Percentiles rank a stretch among this genome's conserved stretches.
Conservation (phyloP, 805 yeast species). For the Candida caryicola region DNA sequence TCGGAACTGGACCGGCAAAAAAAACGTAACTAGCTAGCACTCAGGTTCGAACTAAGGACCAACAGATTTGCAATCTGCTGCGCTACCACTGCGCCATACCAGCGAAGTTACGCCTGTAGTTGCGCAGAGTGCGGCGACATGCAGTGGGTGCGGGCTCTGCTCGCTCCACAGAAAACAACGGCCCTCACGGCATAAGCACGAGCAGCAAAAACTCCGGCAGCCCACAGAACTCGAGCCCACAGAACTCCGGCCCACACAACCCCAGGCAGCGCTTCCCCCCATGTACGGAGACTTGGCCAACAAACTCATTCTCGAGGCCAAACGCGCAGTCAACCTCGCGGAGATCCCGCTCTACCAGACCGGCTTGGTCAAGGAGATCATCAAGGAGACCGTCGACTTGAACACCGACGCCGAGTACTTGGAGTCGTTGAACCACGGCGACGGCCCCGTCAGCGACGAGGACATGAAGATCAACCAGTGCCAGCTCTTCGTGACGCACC, state of each 20-base stretch:
- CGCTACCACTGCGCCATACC: constrained; percentile 98
- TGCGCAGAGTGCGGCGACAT: too few species aligned
- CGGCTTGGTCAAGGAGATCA: constrained; percentile 64
- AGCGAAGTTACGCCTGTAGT: too few species aligned
- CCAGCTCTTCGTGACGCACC: constrained; percentile 64
- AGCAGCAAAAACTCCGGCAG: too few species aligned
- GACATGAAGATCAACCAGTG: constrained; percentile 53
- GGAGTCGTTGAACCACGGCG: constrained; percentile 25
- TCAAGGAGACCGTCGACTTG: constrained; percentile 68
- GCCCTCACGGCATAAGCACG: too few species aligned
- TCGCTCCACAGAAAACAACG: too few species aligned
- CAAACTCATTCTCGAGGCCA: constrained; percentile 82
- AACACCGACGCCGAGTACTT: constrained; percentile 55
- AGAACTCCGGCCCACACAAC: too few species aligned
- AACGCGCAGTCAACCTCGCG: constrained; percentile 66
- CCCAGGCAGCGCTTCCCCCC: not conserved
- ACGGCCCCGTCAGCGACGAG: constrained; percentile 24
- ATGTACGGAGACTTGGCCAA: constrained; percentile 92
- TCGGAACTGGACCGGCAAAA: constrained; percentile 2
- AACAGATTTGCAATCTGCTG: constrained; percentile 98
- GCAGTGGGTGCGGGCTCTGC: too few species aligned
- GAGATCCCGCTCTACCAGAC: constrained; percentile 68
- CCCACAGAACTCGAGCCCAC: not conserved
- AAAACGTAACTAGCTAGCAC: constrained; percentile 64
- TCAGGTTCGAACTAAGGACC: constrained; percentile 98